Percentiles rank a stretch among this genome's conserved stretches.
Conservation (phyloP, 2,329 filamentous ascomycete species). For the Raffaelea arxii region DNA sequence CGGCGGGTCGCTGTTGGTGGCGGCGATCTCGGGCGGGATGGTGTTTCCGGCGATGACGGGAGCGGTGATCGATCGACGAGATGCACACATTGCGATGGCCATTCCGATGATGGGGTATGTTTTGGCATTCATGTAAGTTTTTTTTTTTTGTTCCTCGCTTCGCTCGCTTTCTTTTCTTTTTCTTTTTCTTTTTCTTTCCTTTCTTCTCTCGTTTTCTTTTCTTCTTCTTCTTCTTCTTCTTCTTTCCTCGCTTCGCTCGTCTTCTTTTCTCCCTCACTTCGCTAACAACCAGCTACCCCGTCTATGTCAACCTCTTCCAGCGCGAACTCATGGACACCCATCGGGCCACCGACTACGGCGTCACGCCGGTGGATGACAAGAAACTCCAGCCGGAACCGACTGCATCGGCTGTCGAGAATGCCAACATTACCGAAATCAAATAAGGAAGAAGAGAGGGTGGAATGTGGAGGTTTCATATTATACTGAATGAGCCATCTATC, state of each 20-base stretch:
- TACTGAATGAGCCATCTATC: too few relatives aligned
- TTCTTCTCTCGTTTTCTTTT: background rate
- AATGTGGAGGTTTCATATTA: too few relatives aligned
- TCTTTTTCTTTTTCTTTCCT: background rate
- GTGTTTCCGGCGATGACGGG: conserved; percentile 45
- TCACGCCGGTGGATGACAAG: conserved; percentile 16
- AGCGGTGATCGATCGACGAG: conserved; percentile 20
- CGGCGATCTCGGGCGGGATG: conserved; percentile 44
- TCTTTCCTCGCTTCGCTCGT: background rate
- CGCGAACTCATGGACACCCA: conserved; percentile 20
- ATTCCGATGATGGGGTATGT: conserved; percentile 22
- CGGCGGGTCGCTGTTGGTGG: conserved; percentile 43
- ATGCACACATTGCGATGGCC: conserved; percentile 18
- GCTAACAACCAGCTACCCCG: conserved; percentile 14
- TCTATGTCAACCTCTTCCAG: conserved; percentile 22
- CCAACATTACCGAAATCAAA: background rate
- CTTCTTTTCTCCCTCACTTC: background rate
- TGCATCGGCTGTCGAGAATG: conserved; percentile 6
- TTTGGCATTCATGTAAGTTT: conserved; percentile 15
- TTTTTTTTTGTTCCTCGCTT: background rate
- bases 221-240: background rate
- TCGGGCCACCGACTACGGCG: conserved; percentile 17
- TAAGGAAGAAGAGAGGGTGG: background rate
- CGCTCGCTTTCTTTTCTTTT: background rate
- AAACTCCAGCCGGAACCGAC: conserved; percentile 17